phyloP scores from a whole-genome alignment of 805 yeast genomes.

The Schwanniomyces pseudopolymorphus region DNA sequence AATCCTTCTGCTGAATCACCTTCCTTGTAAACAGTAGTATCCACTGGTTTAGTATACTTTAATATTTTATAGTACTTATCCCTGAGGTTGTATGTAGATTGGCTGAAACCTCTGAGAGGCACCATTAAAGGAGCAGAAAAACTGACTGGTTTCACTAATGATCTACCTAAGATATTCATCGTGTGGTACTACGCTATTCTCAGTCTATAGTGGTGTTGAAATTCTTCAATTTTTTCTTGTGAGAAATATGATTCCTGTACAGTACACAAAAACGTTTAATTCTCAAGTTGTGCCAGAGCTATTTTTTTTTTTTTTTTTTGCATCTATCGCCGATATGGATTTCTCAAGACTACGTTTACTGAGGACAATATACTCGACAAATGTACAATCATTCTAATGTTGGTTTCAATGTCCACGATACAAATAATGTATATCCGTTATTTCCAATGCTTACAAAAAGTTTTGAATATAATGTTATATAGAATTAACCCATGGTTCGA shows the following conservation, averaged over 20 bases:
- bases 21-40: slow-evolving; percentile 31
- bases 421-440: too few relatives aligned
- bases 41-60: slow-evolving; percentile 38
- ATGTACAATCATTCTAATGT: too few relatives aligned
- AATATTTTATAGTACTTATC: slow-evolving; percentile 43
- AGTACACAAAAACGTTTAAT: neutral
- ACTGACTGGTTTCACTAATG: neutral
- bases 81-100: neutral
- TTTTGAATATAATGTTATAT: too few relatives aligned
- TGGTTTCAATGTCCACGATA: too few relatives aligned
- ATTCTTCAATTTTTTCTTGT: neutral
- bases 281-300: neutral
- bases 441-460: too few relatives aligned
- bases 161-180: slow-evolving; percentile 1
- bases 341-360: too few relatives aligned
- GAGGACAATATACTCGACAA: too few relatives aligned
- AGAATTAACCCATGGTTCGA: too few relatives aligned
- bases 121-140: neutral
- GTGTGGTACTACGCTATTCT: neutral
- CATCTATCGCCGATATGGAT: too few relatives aligned
- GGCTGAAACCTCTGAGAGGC: slow-evolving; percentile 2
- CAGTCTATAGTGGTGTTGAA: neutral
- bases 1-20: slow-evolving; percentile 34
- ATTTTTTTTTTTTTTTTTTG: neutral
- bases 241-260: neutral